Conservation (phyloP, 2,329 filamentous ascomycete species). For the Cytospora piceae region DNA sequence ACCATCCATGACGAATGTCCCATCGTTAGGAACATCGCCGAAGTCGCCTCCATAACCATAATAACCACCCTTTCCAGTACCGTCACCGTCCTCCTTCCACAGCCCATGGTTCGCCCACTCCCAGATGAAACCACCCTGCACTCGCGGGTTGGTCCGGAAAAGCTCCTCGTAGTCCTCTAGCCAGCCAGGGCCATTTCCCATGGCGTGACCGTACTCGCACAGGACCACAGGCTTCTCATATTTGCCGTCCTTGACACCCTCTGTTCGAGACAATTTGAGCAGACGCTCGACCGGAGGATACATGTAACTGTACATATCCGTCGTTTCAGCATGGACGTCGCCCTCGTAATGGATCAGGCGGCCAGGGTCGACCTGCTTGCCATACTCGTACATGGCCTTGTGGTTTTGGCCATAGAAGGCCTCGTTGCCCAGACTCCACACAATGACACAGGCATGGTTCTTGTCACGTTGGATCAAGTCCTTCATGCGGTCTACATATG, state of each 20-base stretch:
- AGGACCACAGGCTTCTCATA: conserved; percentile 63
- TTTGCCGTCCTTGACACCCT: conserved; percentile 48
- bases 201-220: conserved; percentile 64
- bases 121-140: conserved; percentile 71
- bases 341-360: conserved; percentile 70
- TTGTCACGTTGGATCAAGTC: conserved; percentile 71
- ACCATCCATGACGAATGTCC: conserved; percentile 66
- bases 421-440: conserved; percentile 77
- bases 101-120: conserved; percentile 68
- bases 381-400: conserved; percentile 67
- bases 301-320: conserved; percentile 72
- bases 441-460: conserved; percentile 70
- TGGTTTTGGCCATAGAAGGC: conserved; percentile 73
- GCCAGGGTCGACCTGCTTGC: conserved; percentile 59
- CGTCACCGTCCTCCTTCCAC: conserved; percentile 48
- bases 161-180: conserved; percentile 69
- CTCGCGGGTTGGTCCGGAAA: conserved; percentile 62
- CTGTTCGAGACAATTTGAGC: conserved; percentile 47
- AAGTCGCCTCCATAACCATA: conserved; percentile 67
- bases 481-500: conserved; percentile 69
- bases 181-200: conserved; percentile 75
- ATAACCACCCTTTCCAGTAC: conserved; percentile 44
- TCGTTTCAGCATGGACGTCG: conserved; percentile 60
- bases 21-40: conserved; percentile 62
- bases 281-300: conserved; percentile 61